Evolutionary conservation across 768 basidiomycete species (phyloP), one percentile per base, ranked within the genome.

Genomic region (Paxillus rubicundulus): DNA sequence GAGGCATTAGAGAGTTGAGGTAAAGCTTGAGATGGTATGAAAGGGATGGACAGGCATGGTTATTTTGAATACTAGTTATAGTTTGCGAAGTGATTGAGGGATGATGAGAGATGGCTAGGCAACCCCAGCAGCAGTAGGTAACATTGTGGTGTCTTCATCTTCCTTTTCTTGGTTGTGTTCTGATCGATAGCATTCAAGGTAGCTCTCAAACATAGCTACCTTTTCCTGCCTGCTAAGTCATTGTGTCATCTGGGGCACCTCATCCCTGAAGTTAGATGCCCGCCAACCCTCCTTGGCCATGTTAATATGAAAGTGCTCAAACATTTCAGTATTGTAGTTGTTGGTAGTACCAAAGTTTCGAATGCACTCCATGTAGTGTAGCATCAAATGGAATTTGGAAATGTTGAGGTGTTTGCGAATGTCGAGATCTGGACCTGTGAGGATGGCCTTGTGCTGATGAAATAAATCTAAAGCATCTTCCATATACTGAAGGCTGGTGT

Each of bases 261-360:
- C 64, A 27, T 77, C 68, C 13, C 64, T 66, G 10, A 50, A 50
- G 52, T 75, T 77, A 0, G 69, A 70, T 1, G 68, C 62, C 30
- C 33, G 21, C 45, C 70, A 77, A 0, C 69, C 72, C 16, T 72
- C 64, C 52, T 78, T 76, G 0, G 72, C 65, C 9, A 68, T 58
- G 43, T 76, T 69, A 41, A 77, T 77, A 50, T 79, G 75, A 8
- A 57, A 37, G 9, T 48, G 47, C 16, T 65, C 60, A n/a, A 55
- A 55, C 1, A 47, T 42, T 40, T 65, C 64, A 0, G 74, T 77
- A 49, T 74, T 72, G 58, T 63, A 75, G 50, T 72, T 72, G 46
- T 77, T 73, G 0, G 68, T 62, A 0, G 72, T 65, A 2, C 77
- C 77, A 42, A 63, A 65, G 3, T 49, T 34, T 18, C 55, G 5